These are phyloP conservation scores for Silene uniflora DNA, from an alignment of 148 eudicot species.

Conservation along the genomic window DNA sequence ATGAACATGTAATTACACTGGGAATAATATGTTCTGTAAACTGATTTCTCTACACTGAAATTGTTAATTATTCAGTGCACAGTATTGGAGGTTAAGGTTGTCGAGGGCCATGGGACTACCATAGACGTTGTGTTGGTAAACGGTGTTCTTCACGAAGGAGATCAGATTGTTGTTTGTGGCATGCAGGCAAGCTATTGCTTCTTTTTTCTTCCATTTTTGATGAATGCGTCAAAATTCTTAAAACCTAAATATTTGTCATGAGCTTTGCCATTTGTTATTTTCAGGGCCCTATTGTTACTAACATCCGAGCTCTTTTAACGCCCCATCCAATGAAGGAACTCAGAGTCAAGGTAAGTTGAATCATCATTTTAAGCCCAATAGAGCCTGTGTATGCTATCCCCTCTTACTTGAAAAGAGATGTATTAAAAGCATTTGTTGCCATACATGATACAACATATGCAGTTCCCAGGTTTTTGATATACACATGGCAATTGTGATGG, in stretches of 20 bases:
- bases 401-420: too few species aligned
- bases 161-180: slow-evolving; percentile 85
- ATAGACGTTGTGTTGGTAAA: slow-evolving; percentile 86
- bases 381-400: too few species aligned
- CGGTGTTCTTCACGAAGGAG: slow-evolving; percentile 91
- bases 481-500: too few species aligned
- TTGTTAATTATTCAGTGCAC: slow-evolving; percentile 57
- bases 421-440: too few species aligned
- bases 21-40: neutral
- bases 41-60: slow-evolving; percentile 19
- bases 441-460: too few species aligned
- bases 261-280: slow-evolving; percentile 9
- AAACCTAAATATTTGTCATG: neutral
- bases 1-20: too few species aligned
- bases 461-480: too few species aligned
- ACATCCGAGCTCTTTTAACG: slow-evolving; percentile 80
- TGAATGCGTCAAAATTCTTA: neutral
- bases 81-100: slow-evolving; percentile 94
- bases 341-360: slow-evolving; percentile 68
- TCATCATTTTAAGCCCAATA: too few species aligned
- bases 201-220: neutral
- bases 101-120: slow-evolving; percentile 92
- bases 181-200: slow-evolving; percentile 57
- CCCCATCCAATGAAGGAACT: slow-evolving; percentile 99
- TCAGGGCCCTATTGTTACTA: slow-evolving; percentile 83